phyloP scores from a whole-genome alignment of 2,329 filamentous ascomycete genomes.

The Colletotrichum paranaense region DNA sequence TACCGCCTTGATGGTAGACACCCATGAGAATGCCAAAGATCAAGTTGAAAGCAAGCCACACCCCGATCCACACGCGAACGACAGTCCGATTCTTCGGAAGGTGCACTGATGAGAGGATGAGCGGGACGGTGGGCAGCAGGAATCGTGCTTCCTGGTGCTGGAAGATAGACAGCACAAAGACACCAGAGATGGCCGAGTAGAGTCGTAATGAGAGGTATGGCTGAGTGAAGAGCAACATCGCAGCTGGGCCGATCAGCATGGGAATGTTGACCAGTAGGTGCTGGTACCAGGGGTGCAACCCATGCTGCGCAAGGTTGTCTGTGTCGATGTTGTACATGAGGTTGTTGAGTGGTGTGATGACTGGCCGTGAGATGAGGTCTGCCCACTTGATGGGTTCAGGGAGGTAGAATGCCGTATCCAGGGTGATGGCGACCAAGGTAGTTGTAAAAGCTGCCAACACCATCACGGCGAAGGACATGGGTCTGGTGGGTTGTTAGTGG shows the following conservation, averaged over 20 bases:
- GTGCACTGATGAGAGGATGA: constrained; percentile 79
- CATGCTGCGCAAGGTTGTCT: constrained; percentile 79
- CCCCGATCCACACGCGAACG: constrained; percentile 64
- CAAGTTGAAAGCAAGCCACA: constrained; percentile 78
- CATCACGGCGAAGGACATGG: constrained; percentile 71
- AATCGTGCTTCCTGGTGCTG: constrained; percentile 86
- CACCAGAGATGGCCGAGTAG: constrained; percentile 79
- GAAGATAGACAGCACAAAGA: constrained; percentile 77
- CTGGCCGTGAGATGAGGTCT: constrained; percentile 71
- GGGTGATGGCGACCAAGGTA: constrained; percentile 76
- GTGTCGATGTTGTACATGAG: constrained; percentile 78
- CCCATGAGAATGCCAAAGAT: constrained; percentile 79
- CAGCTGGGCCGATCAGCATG: constrained; percentile 77
- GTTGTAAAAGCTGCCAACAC: constrained; percentile 74
- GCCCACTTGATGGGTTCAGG: constrained; percentile 71
- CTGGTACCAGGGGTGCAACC: constrained; percentile 83
- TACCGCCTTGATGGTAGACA: constrained; percentile 83
- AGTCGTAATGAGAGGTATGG: constrained; percentile 71
- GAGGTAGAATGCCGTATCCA: constrained; percentile 89
- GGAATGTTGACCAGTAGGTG: constrained; percentile 79
- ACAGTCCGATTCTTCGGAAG: constrained; percentile 67
- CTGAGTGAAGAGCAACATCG: constrained; percentile 67
- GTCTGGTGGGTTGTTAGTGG: constrained; percentile 52
- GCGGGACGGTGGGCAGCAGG: constrained; percentile 78
- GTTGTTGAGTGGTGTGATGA: constrained; percentile 84